phyloP scores from a whole-genome alignment of 192 early-diverging fungal genomes.

The Umbelopsis sp. region DNA sequence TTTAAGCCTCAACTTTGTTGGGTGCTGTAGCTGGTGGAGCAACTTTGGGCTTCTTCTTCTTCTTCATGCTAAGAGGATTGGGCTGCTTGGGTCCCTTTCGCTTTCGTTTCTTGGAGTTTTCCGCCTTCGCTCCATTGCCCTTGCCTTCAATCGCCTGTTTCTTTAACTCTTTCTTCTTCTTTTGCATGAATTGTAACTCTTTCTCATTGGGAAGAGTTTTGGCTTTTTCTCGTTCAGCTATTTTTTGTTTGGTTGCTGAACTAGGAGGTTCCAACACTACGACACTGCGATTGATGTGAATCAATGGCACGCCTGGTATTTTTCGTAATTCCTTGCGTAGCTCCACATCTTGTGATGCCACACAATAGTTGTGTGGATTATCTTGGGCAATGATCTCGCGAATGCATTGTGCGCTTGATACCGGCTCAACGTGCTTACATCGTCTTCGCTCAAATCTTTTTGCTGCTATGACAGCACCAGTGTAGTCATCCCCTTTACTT shows the following conservation, averaged over 20 bases:
- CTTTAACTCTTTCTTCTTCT: conserved; percentile 58
- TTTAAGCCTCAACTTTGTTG: background rate
- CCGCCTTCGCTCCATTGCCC: conserved; percentile 39
- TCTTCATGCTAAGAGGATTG: conserved; percentile 89
- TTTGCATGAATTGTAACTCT: conserved; percentile 56
- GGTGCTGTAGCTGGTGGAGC: background rate
- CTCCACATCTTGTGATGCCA: conserved; percentile 78
- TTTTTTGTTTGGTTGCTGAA: conserved; percentile 46
- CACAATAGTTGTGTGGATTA: conserved; percentile 85
- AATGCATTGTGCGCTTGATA: conserved; percentile 71
- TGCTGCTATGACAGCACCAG: conserved; percentile 58
- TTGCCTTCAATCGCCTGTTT: conserved; percentile 41
- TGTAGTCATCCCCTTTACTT: conserved; percentile 62
- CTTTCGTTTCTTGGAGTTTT: conserved; percentile 52
- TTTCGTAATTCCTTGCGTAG: conserved; percentile 64
- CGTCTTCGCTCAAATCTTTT: conserved; percentile 78
- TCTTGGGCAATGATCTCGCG: conserved; percentile 68
- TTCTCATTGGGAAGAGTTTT: conserved; percentile 42
- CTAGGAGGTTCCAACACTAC: conserved; percentile 83
- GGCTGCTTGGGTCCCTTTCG: conserved; percentile 77
- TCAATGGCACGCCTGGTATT: conserved; percentile 84
- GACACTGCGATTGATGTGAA: conserved; percentile 79
- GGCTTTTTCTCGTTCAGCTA: conserved; percentile 35
- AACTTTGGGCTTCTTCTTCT: conserved; percentile 49
- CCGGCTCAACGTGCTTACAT: conserved; percentile 73